Conservation (phyloP, 495 filamentous ascomycete species). For the Talaromyces thailandensis region DNA sequence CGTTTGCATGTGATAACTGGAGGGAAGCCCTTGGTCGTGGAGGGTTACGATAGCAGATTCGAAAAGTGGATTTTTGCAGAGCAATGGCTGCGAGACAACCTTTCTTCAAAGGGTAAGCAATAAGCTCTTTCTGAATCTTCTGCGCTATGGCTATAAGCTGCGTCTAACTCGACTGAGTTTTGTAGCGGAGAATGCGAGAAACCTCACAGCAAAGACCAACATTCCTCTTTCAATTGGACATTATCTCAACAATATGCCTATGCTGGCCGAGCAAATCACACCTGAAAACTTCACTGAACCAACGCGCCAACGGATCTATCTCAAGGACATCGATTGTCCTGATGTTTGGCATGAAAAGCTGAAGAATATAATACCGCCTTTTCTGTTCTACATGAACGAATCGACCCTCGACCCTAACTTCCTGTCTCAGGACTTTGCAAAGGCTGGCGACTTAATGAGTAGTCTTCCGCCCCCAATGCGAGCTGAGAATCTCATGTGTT, state of each 20-base stretch:
- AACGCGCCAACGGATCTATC: conserved; percentile 72
- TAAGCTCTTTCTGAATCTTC: background rate
- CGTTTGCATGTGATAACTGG: conserved; percentile 69
- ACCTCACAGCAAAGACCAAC: conserved; percentile 58
- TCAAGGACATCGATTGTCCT: conserved; percentile 95
- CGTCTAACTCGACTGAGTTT: background rate
- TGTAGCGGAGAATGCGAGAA: conserved; percentile 58
- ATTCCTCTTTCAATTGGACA: conserved; percentile 76
- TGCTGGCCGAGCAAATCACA: conserved; percentile 67
- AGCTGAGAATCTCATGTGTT: conserved; percentile 96
- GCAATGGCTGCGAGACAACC: conserved; percentile 65
- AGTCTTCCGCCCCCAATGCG: conserved; percentile 77
- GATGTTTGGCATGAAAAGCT: conserved; percentile 72
- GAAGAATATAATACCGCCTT: conserved; percentile 63
- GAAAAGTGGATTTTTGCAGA: conserved; percentile 68
- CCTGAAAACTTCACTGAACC: conserved; percentile 57
- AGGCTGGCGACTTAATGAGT: conserved; percentile 87
- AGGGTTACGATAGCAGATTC: conserved; percentile 64
- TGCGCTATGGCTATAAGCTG: background rate
- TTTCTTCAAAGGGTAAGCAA: conserved; percentile 61
- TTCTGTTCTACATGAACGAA: conserved; percentile 80
- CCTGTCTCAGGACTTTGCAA: conserved; percentile 41
- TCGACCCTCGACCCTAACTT: conserved; percentile 49
- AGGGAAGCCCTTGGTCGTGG: conserved; percentile 79
- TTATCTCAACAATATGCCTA: conserved; percentile 75